Base-by-base conservation (phyloP, 2,329 filamentous ascomycete species). In the Alternaria sp. region DNA sequence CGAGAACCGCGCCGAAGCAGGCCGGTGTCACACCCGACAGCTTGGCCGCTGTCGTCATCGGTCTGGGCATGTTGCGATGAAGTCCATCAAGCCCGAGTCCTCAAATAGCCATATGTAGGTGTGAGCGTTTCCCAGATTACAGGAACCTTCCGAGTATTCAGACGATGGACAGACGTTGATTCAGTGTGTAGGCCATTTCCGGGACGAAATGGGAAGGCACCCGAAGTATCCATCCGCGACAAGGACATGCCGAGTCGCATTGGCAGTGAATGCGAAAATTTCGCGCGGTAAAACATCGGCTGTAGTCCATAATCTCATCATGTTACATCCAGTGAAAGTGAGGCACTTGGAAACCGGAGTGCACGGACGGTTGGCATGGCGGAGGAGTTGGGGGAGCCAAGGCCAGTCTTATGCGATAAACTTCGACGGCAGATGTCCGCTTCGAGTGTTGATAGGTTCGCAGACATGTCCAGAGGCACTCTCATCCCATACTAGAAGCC, bases 1-100 rank as follows among this genome's bases (percentile, higher is more conserved):
- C 61, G 59, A 59, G 51, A 62, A 59, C 55, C 49, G 43, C 60
- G 67, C 57, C 51, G 57, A 54, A 52, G 40, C 30, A 64, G 40
- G 30, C 61, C 56, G 61, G 51, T 44, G 19, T 63, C 25, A 32
- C 28, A 40, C 57, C 21, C 30, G 25, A 45, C 19, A 49, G 53
- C 40, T 53, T 58, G 47, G 57, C 52, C 26, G 21, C 30, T 50
- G 44, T 55, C 50, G 57, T 61, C 61, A 61, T 61, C 15, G 30
- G 46, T 47, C 26, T 56, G 36, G 45, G 52, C 45, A 26, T 19
- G 17, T 28, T n/a, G 36, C 3, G 28, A 52, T 52, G 28, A 7
- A 25, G 32, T 15, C 13, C 30, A 52, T 52, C 28, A 5, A 40
- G 32, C 28, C 6, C 30, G 2, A 23, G 12, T 19, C 23, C 30